phyloP scores from a whole-genome alignment of 768 basidiomycete genomes.

The Tephrocybe sp. region DNA sequence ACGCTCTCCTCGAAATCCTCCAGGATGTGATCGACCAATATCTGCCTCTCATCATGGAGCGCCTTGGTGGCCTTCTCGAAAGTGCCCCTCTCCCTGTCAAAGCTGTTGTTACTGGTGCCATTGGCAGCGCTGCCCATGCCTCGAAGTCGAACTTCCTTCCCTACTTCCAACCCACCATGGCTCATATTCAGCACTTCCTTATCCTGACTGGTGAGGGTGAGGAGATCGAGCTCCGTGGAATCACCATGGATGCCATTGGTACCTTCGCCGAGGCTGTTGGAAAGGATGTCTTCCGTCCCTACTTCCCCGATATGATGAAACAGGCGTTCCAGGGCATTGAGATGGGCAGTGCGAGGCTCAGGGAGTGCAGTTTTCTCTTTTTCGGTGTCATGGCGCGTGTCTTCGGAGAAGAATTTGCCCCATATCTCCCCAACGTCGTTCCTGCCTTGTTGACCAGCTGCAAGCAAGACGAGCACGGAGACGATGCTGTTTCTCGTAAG shows the following conservation, averaged over 20 bases:
- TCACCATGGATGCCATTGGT: slow-evolving; percentile 98
- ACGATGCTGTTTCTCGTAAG: slow-evolving; percentile 48
- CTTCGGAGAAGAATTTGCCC: slow-evolving; percentile 91
- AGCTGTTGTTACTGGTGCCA: slow-evolving; percentile 94
- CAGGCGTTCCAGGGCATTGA: slow-evolving; percentile 89
- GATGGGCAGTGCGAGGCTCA: slow-evolving; percentile 81
- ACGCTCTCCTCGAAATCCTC: slow-evolving; percentile 93
- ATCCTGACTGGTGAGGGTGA: slow-evolving; percentile 84
- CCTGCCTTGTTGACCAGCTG: slow-evolving; percentile 83
- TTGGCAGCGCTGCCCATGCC: slow-evolving; percentile 97
- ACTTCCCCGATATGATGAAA: slow-evolving; percentile 95
- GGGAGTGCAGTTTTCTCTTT: slow-evolving; percentile 97
- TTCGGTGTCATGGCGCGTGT: slow-evolving; percentile 99
- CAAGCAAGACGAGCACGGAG: slow-evolving; percentile 80
- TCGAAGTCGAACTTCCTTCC: slow-evolving; percentile 88
- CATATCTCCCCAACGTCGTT: slow-evolving; percentile 83
- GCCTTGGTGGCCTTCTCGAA: slow-evolving; percentile 83
- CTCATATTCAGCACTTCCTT: slow-evolving; percentile 86
- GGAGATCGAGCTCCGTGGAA: slow-evolving; percentile 91
- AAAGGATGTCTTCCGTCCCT: slow-evolving; percentile 90
- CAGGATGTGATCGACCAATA: slow-evolving; percentile 90
- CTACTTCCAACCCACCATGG: slow-evolving; percentile 93
- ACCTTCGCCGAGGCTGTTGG: slow-evolving; percentile 98
- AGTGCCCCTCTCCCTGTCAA: slow-evolving; percentile 86
- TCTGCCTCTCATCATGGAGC: slow-evolving; percentile 92